Conservation (phyloP, 1,139 yeast genomes). For the Meyerozyma smithsonii region DNA sequence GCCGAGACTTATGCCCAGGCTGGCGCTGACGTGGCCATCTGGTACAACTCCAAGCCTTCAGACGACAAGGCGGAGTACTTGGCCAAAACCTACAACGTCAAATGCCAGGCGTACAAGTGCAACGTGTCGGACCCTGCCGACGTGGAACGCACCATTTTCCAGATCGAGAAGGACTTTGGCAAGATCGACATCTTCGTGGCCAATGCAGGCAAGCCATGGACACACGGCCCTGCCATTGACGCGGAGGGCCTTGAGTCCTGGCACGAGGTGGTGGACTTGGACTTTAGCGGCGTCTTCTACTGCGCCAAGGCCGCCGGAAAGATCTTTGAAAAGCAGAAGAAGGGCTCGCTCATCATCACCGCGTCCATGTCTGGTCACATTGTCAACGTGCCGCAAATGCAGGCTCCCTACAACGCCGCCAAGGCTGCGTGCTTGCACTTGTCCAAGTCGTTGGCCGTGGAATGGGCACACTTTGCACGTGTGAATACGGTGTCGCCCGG, state of each 20-base stretch:
- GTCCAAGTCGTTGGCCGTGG: conserved; percentile 72
- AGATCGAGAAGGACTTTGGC: conserved; percentile 14
- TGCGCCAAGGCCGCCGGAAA: conserved; percentile 63
- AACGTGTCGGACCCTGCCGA: conserved; percentile 12
- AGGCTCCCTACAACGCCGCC: conserved; percentile 80
- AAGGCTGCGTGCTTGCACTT: conserved; percentile 84
- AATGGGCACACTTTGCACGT: conserved; percentile 78
- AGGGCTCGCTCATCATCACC: conserved; percentile 69
- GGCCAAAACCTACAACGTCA: conserved; percentile 13
- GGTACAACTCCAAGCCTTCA: conserved; percentile 29
- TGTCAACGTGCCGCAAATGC: conserved; percentile 80
- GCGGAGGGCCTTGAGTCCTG: conserved; percentile 32
- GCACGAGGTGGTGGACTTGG: conserved; percentile 66
- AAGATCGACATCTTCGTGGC: conserved; percentile 15
- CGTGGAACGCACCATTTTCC: conserved; percentile 9
- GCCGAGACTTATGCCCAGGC: conserved; percentile 38
- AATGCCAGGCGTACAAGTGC: conserved; percentile 15
- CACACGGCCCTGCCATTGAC: conserved; percentile 13
- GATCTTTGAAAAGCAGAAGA: conserved; percentile 62
- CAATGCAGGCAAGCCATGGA: conserved; percentile 17
- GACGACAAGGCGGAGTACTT: conserved; percentile 14
- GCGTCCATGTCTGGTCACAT: conserved; percentile 86
- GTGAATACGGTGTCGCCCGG: conserved; percentile 82
- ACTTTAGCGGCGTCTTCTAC: conserved; percentile 69
- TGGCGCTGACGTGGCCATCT: conserved; percentile 37